Base-by-base conservation (phyloP, 805 yeast species). In the Kodamaea lidongshanica region DNA sequence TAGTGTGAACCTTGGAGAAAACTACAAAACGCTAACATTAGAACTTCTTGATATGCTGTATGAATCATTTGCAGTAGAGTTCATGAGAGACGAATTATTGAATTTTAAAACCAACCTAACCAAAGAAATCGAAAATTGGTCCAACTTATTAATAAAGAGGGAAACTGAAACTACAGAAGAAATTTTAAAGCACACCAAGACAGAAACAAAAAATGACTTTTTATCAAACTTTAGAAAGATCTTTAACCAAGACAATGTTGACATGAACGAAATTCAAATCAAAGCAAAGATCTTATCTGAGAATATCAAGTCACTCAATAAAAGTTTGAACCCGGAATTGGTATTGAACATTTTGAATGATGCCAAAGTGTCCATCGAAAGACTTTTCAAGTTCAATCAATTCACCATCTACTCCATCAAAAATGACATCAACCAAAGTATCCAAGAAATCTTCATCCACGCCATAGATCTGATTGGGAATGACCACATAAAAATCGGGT, bases 401-500 rank as follows among this genome's bases (percentile, higher is more conserved):
- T 61, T 48, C 39, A 45, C 62, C 9, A 59, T 59, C n/a, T 48
- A 51, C n/a, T 46, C 57, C 3, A 43, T 55, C n/a, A 46, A 50
- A 23, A 38, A 44, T 20, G 63, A 56, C 24, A 49, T 61, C 7
- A 49, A 61, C 23, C 48, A 63, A 27, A 56, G 75, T 1, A 60
- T 65, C 31, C 74, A 72, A 47, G 72, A 70, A n/a, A 64, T 87
- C 1, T 89, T 86, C 48, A 75, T 78, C 11, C 73, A 71, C 19
- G 68, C 82, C 28, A 56, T 89, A 6, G 70, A 69, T 2, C 60
- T 73, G 5, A 60, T 89, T 10, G 81, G 88, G 8, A 66, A 66
- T 11, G 63, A 72, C n/a, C 97, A 92, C 54, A 66, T 92, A n/a
- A 70, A 72, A 39, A 76, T 76, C 0, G 97, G 96, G 0, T 92